Evolutionary conservation across 129 eudicot species (phyloP).

Genomic region (Ambrosia trifida): DNA sequence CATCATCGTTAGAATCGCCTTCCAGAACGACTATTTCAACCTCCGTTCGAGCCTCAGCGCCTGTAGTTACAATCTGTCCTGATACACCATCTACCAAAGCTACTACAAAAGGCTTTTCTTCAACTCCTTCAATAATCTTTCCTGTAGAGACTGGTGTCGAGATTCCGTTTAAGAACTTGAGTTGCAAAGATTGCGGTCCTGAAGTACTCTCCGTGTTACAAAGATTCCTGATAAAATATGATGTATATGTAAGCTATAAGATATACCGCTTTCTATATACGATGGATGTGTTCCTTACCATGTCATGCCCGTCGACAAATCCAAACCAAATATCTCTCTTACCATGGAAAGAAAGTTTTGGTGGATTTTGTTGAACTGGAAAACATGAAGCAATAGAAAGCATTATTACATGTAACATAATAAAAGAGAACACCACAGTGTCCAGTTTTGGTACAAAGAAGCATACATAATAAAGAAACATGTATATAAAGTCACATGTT

Average conservation of each 20-base stretch:
- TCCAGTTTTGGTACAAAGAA: neutral
- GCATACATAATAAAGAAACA: constrained; percentile 6
- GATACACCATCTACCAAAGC: constrained; percentile 48
- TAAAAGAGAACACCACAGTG: constrained; percentile 7
- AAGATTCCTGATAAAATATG: constrained; percentile 33
- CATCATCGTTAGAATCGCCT: constrained; percentile 37
- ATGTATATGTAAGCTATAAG: constrained; percentile 21
- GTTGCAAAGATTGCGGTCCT: constrained; percentile 33
- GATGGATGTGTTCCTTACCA: constrained; percentile 16
- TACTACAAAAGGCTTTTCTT: constrained; percentile 30
- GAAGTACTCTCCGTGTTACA: constrained; percentile 26
- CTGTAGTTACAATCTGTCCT: constrained; percentile 40
- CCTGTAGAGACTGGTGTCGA: constrained; percentile 51
- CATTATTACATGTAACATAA: neutral
- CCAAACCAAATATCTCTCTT: constrained; percentile 19
- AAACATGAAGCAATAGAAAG: constrained; percentile 18
- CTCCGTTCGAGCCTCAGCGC: constrained; percentile 42
- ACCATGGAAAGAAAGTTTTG: constrained; percentile 17
- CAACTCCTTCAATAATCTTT: constrained; percentile 51
- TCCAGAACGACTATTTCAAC: constrained; percentile 62
- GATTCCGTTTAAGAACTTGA: constrained; percentile 52
- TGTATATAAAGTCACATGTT: too few relatives aligned
- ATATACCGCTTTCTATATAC: neutral
- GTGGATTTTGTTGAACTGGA: constrained; percentile 20
- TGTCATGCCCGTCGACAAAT: constrained; percentile 18